These are phyloP conservation scores for Blastosporella zonata DNA, from an alignment of 1,284 basidiomycete species.

Conservation along the genomic window DNA sequence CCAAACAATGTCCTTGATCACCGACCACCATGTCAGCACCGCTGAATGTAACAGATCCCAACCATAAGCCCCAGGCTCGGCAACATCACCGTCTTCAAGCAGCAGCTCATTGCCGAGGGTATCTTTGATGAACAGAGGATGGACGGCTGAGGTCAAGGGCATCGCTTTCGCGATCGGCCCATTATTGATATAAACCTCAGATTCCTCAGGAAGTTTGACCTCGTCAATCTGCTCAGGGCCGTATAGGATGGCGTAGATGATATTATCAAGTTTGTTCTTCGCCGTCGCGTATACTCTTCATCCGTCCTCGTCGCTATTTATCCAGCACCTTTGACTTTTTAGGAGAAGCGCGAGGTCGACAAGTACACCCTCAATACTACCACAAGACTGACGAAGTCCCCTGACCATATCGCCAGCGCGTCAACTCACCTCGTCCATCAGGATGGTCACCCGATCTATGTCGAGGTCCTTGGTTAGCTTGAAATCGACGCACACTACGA, in stretches of 20 bases:
- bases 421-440: slow-evolving; percentile 27
- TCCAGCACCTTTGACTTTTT: slow-evolving; percentile 84
- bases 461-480: slow-evolving; percentile 90
- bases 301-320: slow-evolving; percentile 3
- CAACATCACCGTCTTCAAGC: slow-evolving; percentile 76
- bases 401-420: not conserved
- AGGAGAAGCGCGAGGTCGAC: slow-evolving; percentile 84
- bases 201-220: slow-evolving; percentile 93
- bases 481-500: slow-evolving; percentile 84
- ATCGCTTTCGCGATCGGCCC: not conserved
- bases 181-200: slow-evolving; percentile 30
- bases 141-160: slow-evolving; percentile 66
- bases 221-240: slow-evolving; percentile 79
- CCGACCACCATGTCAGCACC: slow-evolving; percentile 28
- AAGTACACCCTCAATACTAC: slow-evolving; percentile 94
- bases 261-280: slow-evolving; percentile 69
- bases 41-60: slow-evolving; percentile 59
- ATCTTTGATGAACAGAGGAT: slow-evolving; percentile 65
- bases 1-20: slow-evolving; percentile 8
- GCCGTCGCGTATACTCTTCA: not conserved
- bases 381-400: slow-evolving; percentile 92
- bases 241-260: slow-evolving; percentile 88
- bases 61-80: slow-evolving; percentile 76
- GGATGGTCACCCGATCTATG: slow-evolving; percentile 95
- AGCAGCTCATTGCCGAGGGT: slow-evolving; percentile 62